Base-by-base conservation (phyloP, 768 basidiomycete genomes). In the Pholiota conissans region DNA sequence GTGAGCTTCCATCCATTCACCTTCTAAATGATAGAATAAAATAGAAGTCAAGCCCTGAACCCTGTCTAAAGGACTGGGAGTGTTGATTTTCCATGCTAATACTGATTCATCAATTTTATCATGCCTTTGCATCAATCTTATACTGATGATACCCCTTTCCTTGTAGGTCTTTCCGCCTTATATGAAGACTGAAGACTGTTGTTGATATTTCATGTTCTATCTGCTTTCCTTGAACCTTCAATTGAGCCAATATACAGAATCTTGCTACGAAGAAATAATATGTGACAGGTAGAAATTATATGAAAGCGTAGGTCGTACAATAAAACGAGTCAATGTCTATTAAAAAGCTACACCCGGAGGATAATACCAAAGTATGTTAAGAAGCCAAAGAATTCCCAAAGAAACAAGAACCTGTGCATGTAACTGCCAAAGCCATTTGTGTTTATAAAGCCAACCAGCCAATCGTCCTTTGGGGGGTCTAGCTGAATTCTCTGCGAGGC, bases 31-130 rank as follows among this genome's bases (percentile, higher is more conserved):
- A 88, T 90, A 61, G 79, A 84, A 80, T 69, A 84, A 79, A 78
- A 84, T 83, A 92, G 90, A 89, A 91, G 90, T 92, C 90, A 92
- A 93, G 90, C 90, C 76, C 90, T 87, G 85, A 92, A 54, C 72
- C 78, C 75, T 73, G 81, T 90, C 86, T 84, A 56, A 83, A 80
- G 87, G 87, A 88, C 79, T 71, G 74, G 77, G 66, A 71, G 77
- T 89, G 88, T 89, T 79, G 89, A 90, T 76, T 71, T 73, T 80
- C 89, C 90, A 92, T 93, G 90, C 90, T 93, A 92, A 93, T 92
- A 81, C 89, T 93, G 91, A 84, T 69, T 60, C 63, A 53, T 58
- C 52, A 48, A 50, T 39, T 57, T 45, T 29, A 52, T 49, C 50
- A 8, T 1, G 28, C 28, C 26, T 13, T 54, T 32, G 46, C 42